Evolutionary conservation across 2,329 filamentous ascomycete species (phyloP).

Genomic region (Dactylellina leptospora): DNA sequence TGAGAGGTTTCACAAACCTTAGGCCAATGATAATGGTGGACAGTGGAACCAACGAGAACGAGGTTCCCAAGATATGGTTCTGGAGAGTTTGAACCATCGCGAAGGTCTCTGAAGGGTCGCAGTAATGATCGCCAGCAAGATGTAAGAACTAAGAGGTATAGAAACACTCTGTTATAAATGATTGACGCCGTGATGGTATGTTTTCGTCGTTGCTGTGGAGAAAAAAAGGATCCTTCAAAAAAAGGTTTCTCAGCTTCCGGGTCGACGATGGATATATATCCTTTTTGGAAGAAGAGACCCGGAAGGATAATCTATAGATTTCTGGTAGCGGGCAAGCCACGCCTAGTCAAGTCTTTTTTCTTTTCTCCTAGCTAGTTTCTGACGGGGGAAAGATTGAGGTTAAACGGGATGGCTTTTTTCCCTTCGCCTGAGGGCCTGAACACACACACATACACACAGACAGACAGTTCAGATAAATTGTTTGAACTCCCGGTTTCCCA

Average conservation of each 20-base stretch:
- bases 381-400: slow-evolving; percentile 51
- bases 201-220: slow-evolving; percentile 51
- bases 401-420: slow-evolving; percentile 53
- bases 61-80: slow-evolving; percentile 51
- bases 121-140: slow-evolving; percentile 47
- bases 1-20: slow-evolving; percentile 54
- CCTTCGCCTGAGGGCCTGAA: slow-evolving; percentile 52
- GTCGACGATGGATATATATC: slow-evolving; percentile 53
- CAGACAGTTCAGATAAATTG: slow-evolving; percentile 35
- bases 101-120: slow-evolving; percentile 24
- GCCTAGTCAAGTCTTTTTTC: slow-evolving; percentile 32
- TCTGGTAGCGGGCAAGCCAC: slow-evolving; percentile 52
- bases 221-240: slow-evolving; percentile 38
- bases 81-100: slow-evolving; percentile 29
- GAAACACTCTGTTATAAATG: slow-evolving; percentile 46
- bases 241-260: slow-evolving; percentile 33
- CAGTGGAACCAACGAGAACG: slow-evolving; percentile 55
- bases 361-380: slow-evolving; percentile 40
- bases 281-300: slow-evolving; percentile 18
- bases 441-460: slow-evolving; percentile 26
- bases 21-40: slow-evolving; percentile 55
- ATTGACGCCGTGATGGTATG: slow-evolving; percentile 49
- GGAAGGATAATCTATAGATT: slow-evolving; percentile 35
- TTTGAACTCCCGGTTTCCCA: slow-evolving; percentile 41
- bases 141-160: slow-evolving; percentile 44